Evolutionary conservation across 495 filamentous ascomycete species (phyloP).

Genomic region (Penicillium verhagenii): DNA sequence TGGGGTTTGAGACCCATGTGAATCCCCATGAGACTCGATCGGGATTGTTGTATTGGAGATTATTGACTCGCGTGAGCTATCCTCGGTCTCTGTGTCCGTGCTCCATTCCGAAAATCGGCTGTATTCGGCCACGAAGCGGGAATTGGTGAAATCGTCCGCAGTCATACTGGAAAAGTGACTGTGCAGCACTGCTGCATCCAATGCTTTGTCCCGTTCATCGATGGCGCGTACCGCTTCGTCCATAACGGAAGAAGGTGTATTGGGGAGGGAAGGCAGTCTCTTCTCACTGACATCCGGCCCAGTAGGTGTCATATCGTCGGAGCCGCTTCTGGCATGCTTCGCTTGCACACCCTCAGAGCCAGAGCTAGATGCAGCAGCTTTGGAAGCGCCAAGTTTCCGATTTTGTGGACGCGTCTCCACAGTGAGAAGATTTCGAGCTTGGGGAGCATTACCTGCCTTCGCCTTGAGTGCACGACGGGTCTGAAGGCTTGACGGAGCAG

Average conservation of each 20-base stretch:
- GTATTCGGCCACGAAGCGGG: constrained; percentile 27
- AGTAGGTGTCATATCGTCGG: constrained; percentile 30
- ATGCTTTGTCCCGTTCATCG: constrained; percentile 33
- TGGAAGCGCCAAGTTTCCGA: constrained; percentile 5
- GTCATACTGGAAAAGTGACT: constrained; percentile 48
- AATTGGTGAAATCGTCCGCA: constrained; percentile 31
- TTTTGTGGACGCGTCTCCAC: constrained; percentile 25
- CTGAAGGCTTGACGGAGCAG: constrained; percentile 29
- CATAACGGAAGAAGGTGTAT: constrained; percentile 49
- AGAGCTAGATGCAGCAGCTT: constrained; percentile 5
- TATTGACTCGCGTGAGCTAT: constrained; percentile 41
- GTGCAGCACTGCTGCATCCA: constrained; percentile 34
- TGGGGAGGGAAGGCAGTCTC: constrained; percentile 46
- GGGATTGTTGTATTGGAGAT: constrained; percentile 35
- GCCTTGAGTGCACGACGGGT: constrained; percentile 35
- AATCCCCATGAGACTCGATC: constrained; percentile 17
- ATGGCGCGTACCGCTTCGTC: constrained; percentile 46
- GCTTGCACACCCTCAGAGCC: constrained; percentile 12
- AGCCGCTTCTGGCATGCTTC: constrained; percentile 4
- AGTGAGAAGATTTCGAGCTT: constrained; percentile 25
- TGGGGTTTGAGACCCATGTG: constrained; percentile 14
- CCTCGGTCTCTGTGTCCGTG: constrained; percentile 35
- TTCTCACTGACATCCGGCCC: constrained; percentile 34
- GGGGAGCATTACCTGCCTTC: constrained; percentile 15
- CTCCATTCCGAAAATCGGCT: constrained; percentile 53